Percentiles rank a stretch among this genome's conserved stretches.
Conservation (phyloP, 768 basidiomycete species). For the Cytidiella melzeri region DNA sequence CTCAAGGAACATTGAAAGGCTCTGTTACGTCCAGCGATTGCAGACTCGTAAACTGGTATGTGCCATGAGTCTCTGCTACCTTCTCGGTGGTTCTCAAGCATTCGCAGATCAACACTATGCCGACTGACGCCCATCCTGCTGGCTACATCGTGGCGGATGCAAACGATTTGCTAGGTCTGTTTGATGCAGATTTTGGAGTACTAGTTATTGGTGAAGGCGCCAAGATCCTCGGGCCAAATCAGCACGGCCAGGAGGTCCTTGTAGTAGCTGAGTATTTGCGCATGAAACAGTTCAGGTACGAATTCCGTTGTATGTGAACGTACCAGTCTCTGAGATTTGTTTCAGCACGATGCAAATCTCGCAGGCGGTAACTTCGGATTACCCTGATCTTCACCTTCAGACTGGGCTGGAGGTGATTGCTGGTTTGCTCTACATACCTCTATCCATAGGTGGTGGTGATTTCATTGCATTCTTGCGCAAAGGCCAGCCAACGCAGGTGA, state of each 20-base stretch:
- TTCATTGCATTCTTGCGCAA: constrained; percentile 79
- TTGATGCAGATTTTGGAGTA: constrained; percentile 75
- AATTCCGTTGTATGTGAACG: constrained; percentile 6
- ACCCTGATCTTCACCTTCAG: constrained; percentile 60
- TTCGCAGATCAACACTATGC: constrained; percentile 61
- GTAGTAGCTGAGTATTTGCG: constrained; percentile 78
- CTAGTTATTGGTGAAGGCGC: constrained; percentile 66
- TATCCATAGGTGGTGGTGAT: constrained; percentile 67
- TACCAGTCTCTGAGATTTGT: neutral
- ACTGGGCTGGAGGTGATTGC: constrained; percentile 60
- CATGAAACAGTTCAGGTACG: constrained; percentile 62
- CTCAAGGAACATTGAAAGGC: constrained; percentile 70
- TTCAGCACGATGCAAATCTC: constrained; percentile 63
- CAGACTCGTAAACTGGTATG: constrained; percentile 71
- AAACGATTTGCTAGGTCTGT: constrained; percentile 69
- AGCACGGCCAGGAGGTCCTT: constrained; percentile 71
- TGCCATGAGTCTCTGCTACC: constrained; percentile 8
- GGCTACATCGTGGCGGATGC: constrained; percentile 79
- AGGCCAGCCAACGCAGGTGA: constrained; percentile 63
- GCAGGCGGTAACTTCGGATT: constrained; percentile 61
- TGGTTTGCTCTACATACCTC: constrained; percentile 68
- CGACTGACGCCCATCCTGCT: constrained; percentile 60
- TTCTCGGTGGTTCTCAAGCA: neutral
- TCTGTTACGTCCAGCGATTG: constrained; percentile 71
- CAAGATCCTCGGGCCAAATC: constrained; percentile 63